A percentile compares a stretch with the other conserved stretches of the same genome.
These are phyloP conservation scores for Polytrichum formosum DNA, from an alignment of 225 moss, liverwort and hornwort species.

Conservation along the genomic window DNA sequence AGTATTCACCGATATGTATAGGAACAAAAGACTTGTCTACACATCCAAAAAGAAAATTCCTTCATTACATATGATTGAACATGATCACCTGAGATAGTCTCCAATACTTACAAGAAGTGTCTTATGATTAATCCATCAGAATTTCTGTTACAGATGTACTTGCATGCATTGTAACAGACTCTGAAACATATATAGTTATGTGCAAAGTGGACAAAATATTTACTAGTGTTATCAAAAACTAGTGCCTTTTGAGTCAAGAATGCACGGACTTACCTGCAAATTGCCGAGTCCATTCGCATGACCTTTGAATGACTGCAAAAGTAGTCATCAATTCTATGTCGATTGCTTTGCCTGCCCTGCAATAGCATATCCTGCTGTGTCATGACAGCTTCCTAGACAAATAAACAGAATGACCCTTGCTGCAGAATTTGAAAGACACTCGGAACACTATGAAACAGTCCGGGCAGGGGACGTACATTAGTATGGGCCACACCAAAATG, in stretches of 20 bases:
- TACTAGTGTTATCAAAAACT: too few relatives aligned
- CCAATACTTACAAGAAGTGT: too few relatives aligned
- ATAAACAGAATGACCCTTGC: not conserved
- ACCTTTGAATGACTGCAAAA: conserved; percentile 72
- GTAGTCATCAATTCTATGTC: conserved; percentile 50
- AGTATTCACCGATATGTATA: conserved; percentile 6
- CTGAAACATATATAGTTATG: too few relatives aligned
- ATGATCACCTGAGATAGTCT: too few relatives aligned
- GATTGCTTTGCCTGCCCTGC: conserved; percentile 50
- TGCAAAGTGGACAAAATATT: too few relatives aligned
- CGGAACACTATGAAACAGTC: not conserved
- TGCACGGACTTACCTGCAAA: conserved; percentile 55
- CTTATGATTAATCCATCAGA: too few relatives aligned
- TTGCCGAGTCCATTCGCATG: conserved; percentile 81
- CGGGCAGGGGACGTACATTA: conserved; percentile 17
- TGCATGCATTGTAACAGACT: too few relatives aligned
- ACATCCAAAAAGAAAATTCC: too few relatives aligned
- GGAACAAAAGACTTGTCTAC: too few relatives aligned
- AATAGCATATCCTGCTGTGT: conserved; percentile 10
- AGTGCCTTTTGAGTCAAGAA: not conserved
- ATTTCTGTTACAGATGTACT: too few relatives aligned
- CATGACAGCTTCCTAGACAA: conserved; percentile 4
- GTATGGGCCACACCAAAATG: conserved; percentile 28
- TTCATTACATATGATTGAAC: too few relatives aligned
- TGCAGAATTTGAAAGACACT: too few relatives aligned